Base-by-base conservation (phyloP, 441 rosid species). In the Pelargonium fulgidum region DNA sequence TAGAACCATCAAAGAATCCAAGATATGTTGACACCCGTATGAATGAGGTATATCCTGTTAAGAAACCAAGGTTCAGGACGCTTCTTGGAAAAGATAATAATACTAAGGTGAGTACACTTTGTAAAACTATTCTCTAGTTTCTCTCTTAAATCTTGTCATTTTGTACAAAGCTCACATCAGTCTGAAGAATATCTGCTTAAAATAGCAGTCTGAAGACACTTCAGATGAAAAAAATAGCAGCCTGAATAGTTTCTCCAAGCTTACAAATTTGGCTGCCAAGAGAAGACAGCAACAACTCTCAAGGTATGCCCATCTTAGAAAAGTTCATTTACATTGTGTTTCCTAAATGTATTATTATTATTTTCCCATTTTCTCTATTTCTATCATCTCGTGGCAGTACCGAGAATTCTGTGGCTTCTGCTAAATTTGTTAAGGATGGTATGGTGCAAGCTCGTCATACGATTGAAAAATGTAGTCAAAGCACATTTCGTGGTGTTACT, bases 31-130 rank as follows among this genome's bases (percentile, higher is more conserved):
- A 86, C 72, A 87, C 81, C 58, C 91, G 91, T 62, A 81, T 92
- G 85, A 77, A 86, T 81, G 92, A 86, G 76, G 83, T 90, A 13
- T 94, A 78, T 79, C 92, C 94, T 67, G 90, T 81, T 52, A 90
- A 87, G 81, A 94, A 94, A 72, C 74, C 89, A 52, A 86, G 88
- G 82, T 76, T 84, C 68, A 78, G 81, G 81, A 67, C 81, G 80
- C 74, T 67, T 64, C 75, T 81, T 14, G 82, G 74, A 71, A 94
- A 90, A 80, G 97, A 84, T 69, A 86, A 80, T 72, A 72, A 58
- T 58, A 58, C 77, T 13, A 87, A 92, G 96, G 99, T 94, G 72
- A 59, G 70, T 19, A 14, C 41, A 22, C 64, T 44, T 71, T 63
- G 24, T 9, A 54, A 61, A 52, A 16, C 64, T 63, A 29, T 65